Conservation (phyloP, 495 filamentous ascomycete genomes). For the Lasiosphaeria ovina region DNA sequence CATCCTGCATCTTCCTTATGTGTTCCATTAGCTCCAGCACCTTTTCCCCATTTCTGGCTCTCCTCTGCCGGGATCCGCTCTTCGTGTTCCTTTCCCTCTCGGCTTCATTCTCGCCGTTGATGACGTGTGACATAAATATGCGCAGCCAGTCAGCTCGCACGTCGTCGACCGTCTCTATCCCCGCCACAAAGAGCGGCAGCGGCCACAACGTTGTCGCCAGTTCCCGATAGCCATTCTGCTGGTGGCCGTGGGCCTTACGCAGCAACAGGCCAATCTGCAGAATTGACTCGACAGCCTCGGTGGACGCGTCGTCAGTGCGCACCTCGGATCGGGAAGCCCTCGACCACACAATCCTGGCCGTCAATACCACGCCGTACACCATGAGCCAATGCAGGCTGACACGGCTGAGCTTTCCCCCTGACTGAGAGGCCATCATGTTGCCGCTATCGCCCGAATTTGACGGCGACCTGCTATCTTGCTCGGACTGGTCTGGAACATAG, state of each 20-base stretch:
- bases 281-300: slow-evolving; percentile 19
- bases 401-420: slow-evolving; percentile 6
- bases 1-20: slow-evolving; percentile 21
- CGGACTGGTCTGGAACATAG: slow-evolving; percentile 2
- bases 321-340: slow-evolving; percentile 11
- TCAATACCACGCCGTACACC: slow-evolving; percentile 20
- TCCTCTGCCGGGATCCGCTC: background rate
- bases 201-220: slow-evolving; percentile 25
- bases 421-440: background rate
- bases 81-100: background rate
- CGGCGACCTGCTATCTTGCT: background rate
- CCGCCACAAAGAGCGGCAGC: slow-evolving; percentile 30
- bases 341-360: slow-evolving; percentile 25
- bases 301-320: slow-evolving; percentile 18
- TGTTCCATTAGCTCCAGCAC: slow-evolving; percentile 19
- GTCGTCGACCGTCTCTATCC: slow-evolving; percentile 31
- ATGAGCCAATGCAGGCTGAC: slow-evolving; percentile 21
- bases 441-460: background rate
- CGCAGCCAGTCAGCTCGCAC: slow-evolving; percentile 31
- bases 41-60: background rate
- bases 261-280: slow-evolving; percentile 22
- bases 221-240: slow-evolving; percentile 3
- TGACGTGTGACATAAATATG: slow-evolving; percentile 19
- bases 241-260: slow-evolving; percentile 11
- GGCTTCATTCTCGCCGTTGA: background rate